Percentiles rank a stretch among this genome's conserved stretches.
Conservation (phyloP, 2,329 filamentous ascomycete genomes). For the Tolypocladium guangdongense region DNA sequence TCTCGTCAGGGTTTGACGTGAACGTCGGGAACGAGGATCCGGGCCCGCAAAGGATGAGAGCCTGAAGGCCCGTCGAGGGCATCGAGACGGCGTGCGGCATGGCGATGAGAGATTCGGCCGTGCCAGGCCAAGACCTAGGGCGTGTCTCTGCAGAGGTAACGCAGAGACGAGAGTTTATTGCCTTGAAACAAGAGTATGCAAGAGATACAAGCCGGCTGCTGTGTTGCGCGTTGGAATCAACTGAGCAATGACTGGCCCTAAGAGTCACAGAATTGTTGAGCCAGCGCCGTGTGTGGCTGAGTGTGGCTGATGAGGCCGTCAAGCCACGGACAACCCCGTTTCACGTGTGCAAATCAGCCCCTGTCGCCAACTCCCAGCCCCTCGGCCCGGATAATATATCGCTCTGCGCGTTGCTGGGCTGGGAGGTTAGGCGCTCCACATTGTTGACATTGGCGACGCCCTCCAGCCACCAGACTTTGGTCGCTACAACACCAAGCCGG, state of each 20-base stretch:
- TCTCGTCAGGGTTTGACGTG: conserved; percentile 67
- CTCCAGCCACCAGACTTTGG: conserved; percentile 2
- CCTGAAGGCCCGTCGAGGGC: conserved; percentile 69
- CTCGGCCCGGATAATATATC: conserved; percentile 6
- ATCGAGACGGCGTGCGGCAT: conserved; percentile 71
- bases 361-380: background rate
- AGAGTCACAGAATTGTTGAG: conserved; percentile 5
- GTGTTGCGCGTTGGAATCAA: background rate
- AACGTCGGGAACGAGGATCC: conserved; percentile 76
- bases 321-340: background rate
- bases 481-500: background rate
- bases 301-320: background rate
- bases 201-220: background rate
- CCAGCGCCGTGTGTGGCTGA: too few relatives aligned
- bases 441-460: conserved; percentile 6
- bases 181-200: background rate
- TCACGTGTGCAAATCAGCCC: background rate
- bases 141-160: background rate
- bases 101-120: background rate
- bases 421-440: conserved; percentile 2
- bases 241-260: background rate
- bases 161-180: background rate
- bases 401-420: conserved; percentile 6
- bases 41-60: conserved; percentile 72
- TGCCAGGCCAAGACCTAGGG: background rate